A percentile compares a stretch with the other conserved stretches of the same genome.
Conservation (phyloP, 202 grass and related monocot genomes). For the Panicum hallii region DNA sequence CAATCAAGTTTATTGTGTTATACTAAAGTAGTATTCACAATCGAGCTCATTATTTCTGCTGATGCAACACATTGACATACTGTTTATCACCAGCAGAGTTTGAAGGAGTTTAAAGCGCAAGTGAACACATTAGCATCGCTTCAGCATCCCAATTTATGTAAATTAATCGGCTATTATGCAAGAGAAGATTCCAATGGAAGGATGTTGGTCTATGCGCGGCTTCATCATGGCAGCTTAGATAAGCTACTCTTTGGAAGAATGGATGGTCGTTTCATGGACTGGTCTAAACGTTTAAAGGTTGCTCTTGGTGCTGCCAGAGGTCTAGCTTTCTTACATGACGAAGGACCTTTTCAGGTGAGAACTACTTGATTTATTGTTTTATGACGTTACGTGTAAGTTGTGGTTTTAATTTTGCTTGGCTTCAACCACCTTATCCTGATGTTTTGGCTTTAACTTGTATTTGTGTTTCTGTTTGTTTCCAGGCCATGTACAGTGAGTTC, state of each 20-base stretch:
- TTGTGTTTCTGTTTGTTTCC: conserved; percentile 36
- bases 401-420: conserved; percentile 25
- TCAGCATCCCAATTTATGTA: conserved; percentile 88
- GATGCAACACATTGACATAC: conserved; percentile 20
- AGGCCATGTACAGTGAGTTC: conserved; percentile 98
- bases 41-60: conserved; percentile 14
- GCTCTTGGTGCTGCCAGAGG: conserved; percentile 81
- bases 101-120: conserved; percentile 87
- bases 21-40: conserved; percentile 24
- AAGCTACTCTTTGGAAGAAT: conserved; percentile 72
- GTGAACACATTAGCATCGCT: conserved; percentile 70
- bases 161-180: conserved; percentile 77
- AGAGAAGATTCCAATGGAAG: conserved; percentile 77
- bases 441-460: conserved; percentile 1
- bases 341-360: conserved; percentile 97
- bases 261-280: conserved; percentile 91
- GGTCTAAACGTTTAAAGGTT: conserved; percentile 85
- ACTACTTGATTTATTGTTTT: conserved; percentile 17
- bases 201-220: conserved; percentile 93
- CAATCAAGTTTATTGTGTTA: conserved; percentile 11
- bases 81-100: conserved; percentile 60
- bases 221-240: conserved; percentile 88
- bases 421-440: not conserved
- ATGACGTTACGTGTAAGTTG: not conserved
- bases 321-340: conserved; percentile 93